These are phyloP conservation scores for Meyerozyma carpophila DNA, from an alignment of 1,139 yeast genomes.

Conservation along the genomic window DNA sequence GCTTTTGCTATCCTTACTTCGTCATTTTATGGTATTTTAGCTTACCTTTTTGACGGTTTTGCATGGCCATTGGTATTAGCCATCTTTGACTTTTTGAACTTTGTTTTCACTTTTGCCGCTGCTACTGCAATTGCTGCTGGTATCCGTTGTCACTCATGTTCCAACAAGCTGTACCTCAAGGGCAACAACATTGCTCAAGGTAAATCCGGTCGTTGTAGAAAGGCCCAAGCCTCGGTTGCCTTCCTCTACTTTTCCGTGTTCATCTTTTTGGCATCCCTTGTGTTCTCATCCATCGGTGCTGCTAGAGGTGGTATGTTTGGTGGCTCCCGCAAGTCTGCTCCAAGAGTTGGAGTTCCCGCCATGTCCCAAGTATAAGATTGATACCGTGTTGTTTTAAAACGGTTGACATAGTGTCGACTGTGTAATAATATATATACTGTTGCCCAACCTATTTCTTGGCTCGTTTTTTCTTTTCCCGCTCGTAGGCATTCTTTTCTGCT, in stretches of 20 bases:
- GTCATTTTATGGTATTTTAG: conserved; percentile 70
- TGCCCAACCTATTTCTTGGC: not conserved
- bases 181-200: conserved; percentile 71
- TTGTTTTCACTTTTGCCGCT: conserved; percentile 89
- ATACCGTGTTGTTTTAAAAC: not conserved
- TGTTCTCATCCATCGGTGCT: conserved; percentile 55
- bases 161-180: conserved; percentile 58
- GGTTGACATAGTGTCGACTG: not conserved
- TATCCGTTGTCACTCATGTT: conserved; percentile 80
- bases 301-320: conserved; percentile 75
- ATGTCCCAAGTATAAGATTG: conserved; percentile 67
- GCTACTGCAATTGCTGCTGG: conserved; percentile 93
- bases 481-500: conserved; percentile 87
- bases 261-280: conserved; percentile 63
- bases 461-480: conserved; percentile 63
- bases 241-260: conserved; percentile 86
- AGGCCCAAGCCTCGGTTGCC: conserved; percentile 88
- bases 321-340: conserved; percentile 35
- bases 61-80: conserved; percentile 85
- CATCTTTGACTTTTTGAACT: conserved; percentile 75
- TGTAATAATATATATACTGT: not conserved
- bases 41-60: conserved; percentile 70
- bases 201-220: conserved; percentile 78
- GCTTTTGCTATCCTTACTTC: conserved; percentile 82
- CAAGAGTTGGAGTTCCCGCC: conserved; percentile 84